Evolutionary conservation across 352 stramenopile genomes (phyloP), one percentile per base, ranked within the genome.

Genomic region (Phytophthora ramorum): DNA sequence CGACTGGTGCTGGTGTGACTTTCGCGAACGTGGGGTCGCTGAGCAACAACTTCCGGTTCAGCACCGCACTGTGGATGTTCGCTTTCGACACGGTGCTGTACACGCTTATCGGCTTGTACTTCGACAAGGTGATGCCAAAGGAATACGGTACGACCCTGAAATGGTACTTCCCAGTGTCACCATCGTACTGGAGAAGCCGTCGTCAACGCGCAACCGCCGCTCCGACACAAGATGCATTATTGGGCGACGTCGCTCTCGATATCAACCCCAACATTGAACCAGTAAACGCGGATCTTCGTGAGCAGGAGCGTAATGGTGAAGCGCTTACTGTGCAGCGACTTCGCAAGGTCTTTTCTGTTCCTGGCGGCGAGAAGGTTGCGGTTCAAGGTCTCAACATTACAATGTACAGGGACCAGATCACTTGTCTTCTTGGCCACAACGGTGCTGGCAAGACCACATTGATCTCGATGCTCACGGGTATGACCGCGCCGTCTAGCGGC

Each of bases 111-210:
- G 94, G 85, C 0, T 62, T 90, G 56, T 98, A 98, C 67, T 78
- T 98, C 19, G 91, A 97, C 35, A 80, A 89, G 53, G 89, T 97
- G 9, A 75, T 98, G 16, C 94, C 95, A 0, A 93, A 88, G 54
- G 85, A 97, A 61, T 98, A 95, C 60, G 95, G 94, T 9, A 92
- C 89, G n/a, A 66, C 73, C 0, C 67, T 90, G 44, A 96, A 95
- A 14, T 98, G 91, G 85, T 98, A 98, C 66, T 98, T 98, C 67
- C 79, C 87, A 0, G 38, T 97, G 10, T 89, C 82, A 1, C 78
- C 77, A 4, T 76, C 66, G 14, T 79, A 79, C 41, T 79, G 71
- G 71, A 59, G 56, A 59, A 63, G 52, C 8, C 57, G 52, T 38
- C 43, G 47, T 10, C 49, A 62, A 34, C 37, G 43, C 35, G n/a